Evolutionary conservation across 257 asterid species (phyloP).

Genomic region (Buddleja alternifolia): DNA sequence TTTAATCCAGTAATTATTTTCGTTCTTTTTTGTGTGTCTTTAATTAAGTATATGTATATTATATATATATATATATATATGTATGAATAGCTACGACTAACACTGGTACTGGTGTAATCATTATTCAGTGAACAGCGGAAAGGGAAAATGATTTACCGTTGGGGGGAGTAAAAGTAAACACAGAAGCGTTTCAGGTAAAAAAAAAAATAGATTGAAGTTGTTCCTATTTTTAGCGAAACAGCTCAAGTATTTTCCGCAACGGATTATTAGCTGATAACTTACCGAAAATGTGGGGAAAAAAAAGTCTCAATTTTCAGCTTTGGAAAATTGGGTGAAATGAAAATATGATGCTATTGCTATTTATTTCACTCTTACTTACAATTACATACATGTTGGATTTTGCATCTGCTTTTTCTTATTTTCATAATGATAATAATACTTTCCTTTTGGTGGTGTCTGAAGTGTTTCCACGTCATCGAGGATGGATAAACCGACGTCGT

Average conservation of each 20-base stretch:
- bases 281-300: conserved; percentile 15
- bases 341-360: conserved; percentile 13
- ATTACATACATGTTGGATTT: too few relatives aligned
- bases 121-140: background rate
- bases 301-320: conserved; percentile 31
- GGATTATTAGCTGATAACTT: conserved; percentile 26
- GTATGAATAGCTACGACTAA: too few relatives aligned
- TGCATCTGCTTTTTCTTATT: too few relatives aligned
- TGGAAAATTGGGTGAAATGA: conserved; percentile 31
- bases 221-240: conserved; percentile 33
- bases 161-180: background rate
- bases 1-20: too few relatives aligned
- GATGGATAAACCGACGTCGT: conserved; percentile 29
- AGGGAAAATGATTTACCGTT: conserved; percentile 20
- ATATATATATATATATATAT: too few relatives aligned
- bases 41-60: too few relatives aligned
- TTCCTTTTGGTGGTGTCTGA: conserved; percentile 18
- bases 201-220: too few relatives aligned
- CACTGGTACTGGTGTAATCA: conserved; percentile 32
- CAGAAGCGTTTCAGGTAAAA: conserved; percentile 1
- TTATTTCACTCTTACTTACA: background rate
- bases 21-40: too few relatives aligned
- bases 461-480: conserved; percentile 36
- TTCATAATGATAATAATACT: too few relatives aligned
- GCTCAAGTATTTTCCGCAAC: background rate